Percentiles rank a stretch among this genome's conserved stretches.
Evolutionary conservation across 352 stramenopile genomes (phyloP).

Genomic region (Phytophthora sp.): DNA sequence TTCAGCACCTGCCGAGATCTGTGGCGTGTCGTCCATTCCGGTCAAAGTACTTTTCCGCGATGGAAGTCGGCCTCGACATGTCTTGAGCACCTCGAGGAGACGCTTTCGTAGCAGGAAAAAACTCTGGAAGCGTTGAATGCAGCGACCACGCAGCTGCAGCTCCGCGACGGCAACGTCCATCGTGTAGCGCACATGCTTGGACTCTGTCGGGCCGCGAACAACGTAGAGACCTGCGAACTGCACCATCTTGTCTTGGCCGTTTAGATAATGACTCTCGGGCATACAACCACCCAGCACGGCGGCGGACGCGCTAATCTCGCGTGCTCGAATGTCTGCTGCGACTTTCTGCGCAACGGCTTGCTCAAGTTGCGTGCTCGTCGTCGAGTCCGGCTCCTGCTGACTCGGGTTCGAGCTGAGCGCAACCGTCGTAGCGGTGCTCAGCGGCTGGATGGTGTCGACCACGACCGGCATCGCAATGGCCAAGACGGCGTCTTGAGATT

Average conservation of each 20-base stretch:
- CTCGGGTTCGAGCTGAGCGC: constrained; percentile 27
- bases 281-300: constrained; percentile 30
- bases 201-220: constrained; percentile 55
- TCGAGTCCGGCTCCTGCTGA: constrained; percentile 25
- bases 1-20: constrained; percentile 27
- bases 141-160: constrained; percentile 50
- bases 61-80: constrained; percentile 36
- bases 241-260: constrained; percentile 47
- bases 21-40: constrained; percentile 4
- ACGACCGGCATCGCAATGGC: constrained; percentile 27
- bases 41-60: constrained; percentile 20
- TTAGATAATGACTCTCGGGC: constrained; percentile 36
- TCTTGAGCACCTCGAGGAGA: constrained; percentile 50
- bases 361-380: constrained; percentile 30
- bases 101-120: constrained; percentile 62
- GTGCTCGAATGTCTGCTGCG: constrained; percentile 11
- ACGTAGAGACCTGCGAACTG: constrained; percentile 61
- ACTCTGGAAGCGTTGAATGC: constrained; percentile 64
- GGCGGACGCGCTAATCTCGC: constrained; percentile 30
- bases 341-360: constrained; percentile 32
- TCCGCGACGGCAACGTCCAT: constrained; percentile 60
- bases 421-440: constrained; percentile 28
- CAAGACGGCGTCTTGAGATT: no score
- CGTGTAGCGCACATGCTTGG: constrained; percentile 65
- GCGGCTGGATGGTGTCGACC: constrained; percentile 34